Percentiles rank a stretch among this genome's conserved stretches.
Evolutionary conservation across 768 basidiomycete genomes (phyloP).

Genomic region (Boletus bicolor): DNA sequence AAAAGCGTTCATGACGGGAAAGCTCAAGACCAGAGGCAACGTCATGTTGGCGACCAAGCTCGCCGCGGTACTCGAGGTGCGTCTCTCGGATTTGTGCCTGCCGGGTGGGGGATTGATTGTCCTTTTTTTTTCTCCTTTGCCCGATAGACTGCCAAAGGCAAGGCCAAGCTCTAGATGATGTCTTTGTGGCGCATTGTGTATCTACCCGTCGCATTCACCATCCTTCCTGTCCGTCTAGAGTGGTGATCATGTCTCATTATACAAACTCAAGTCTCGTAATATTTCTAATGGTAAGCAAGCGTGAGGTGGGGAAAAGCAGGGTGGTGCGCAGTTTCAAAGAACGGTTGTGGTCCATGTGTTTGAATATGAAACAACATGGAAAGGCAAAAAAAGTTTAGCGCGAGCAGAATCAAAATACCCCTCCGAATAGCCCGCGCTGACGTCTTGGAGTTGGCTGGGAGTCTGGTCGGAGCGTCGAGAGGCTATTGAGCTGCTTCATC

Average conservation of each 20-base stretch:
- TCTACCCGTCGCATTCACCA: background rate
- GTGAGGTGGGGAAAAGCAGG: background rate
- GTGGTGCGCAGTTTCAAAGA: background rate
- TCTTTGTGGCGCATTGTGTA: background rate
- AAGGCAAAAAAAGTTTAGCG: background rate
- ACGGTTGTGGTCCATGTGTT: conserved; percentile 9
- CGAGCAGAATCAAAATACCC: conserved; percentile 56
- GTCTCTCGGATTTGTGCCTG: background rate
- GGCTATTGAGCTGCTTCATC: conserved; percentile 91
- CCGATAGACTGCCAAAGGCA: conserved; percentile 32
- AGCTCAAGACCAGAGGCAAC: conserved; percentile 88
- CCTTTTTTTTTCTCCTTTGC: too few species aligned
- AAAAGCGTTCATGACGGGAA: conserved; percentile 95
- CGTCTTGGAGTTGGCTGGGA: conserved; percentile 70
- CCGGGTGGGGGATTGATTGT: background rate
- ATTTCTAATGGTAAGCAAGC: background rate
- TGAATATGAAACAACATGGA: background rate
- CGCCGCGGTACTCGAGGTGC: conserved; percentile 77
- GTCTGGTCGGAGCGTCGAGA: conserved; percentile 86
- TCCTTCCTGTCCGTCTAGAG: too few species aligned
- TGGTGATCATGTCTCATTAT: conserved; percentile 19
- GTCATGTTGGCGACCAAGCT: conserved; percentile 95
- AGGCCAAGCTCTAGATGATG: conserved; percentile 40
- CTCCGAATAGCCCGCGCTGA: conserved; percentile 75
- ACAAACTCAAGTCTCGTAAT: conserved; percentile 4